Evolutionary conservation across 2,329 filamentous ascomycete species (phyloP).

Genomic region (Aspergillus viridinutans): DNA sequence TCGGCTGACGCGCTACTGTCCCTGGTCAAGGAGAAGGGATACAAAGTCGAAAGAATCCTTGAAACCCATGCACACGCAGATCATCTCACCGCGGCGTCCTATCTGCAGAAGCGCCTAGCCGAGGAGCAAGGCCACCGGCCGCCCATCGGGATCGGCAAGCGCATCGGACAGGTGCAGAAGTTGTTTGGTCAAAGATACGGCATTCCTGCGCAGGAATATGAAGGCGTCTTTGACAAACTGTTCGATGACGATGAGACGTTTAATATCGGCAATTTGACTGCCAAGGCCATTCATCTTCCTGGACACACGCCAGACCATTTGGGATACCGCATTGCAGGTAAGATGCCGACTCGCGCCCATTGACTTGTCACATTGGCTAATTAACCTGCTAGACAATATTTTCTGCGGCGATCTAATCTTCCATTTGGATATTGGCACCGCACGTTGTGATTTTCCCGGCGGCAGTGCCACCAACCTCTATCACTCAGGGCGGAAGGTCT

Average conservation of each 20-base stretch:
- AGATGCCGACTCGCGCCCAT: background rate
- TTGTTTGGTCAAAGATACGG: constrained; percentile 51
- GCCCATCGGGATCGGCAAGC: constrained; percentile 53
- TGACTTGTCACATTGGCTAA: background rate
- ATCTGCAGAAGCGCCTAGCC: constrained; percentile 49
- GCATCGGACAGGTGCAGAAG: constrained; percentile 53
- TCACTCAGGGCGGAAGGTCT: constrained; percentile 41
- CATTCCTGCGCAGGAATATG: constrained; percentile 43
- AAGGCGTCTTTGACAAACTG: constrained; percentile 49
- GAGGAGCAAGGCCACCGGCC: constrained; percentile 38
- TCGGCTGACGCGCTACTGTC: constrained; percentile 52
- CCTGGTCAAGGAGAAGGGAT: constrained; percentile 42
- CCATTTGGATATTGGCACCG: constrained; percentile 50
- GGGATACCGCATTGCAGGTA: constrained; percentile 54
- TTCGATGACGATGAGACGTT: constrained; percentile 56
- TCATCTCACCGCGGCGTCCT: constrained; percentile 56
- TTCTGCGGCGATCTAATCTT: constrained; percentile 55
- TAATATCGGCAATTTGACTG: constrained; percentile 47
- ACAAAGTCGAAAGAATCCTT: constrained; percentile 51
- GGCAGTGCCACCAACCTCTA: constrained; percentile 46
- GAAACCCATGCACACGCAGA: constrained; percentile 56
- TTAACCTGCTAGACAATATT: constrained; percentile 37
- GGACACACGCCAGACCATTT: constrained; percentile 62
- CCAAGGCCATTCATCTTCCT: constrained; percentile 54
- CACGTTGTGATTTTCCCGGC: constrained; percentile 54